Evolutionary conservation across 1,284 basidiomycete species (phyloP), one percentile per base, ranked within the genome.

Genomic region (Boletus sp.): DNA sequence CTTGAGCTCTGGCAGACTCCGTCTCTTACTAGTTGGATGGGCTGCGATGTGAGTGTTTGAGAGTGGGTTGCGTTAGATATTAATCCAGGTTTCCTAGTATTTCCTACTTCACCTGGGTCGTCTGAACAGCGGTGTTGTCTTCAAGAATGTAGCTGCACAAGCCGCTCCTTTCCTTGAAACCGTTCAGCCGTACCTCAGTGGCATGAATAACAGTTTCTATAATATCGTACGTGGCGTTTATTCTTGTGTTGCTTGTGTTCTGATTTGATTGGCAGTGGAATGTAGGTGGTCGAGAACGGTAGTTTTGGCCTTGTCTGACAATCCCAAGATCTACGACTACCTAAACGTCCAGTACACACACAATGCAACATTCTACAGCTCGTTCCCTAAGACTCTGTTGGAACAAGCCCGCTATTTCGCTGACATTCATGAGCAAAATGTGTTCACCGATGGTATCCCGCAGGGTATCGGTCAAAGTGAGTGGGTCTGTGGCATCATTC

Each of bases 311-410:
- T 45, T 33, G n/a, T 40, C 51, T 50, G n/a, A n/a, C 40, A 26
- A 52, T 41, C 13, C 3, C 34, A 54, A 73, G 69, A 67, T 80
- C 20, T 81, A 74, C 48, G 77, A 76, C 52, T 72, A 66, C 49
- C 64, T 80, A 25, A 79, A 78, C 53, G 76, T 81, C 14, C 66
- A 78, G 45, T 69, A 65, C 44, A 75, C 74, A 29, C 77, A 81
- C 57, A 74, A 79, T 54, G 65, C 61, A 20, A 68, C 69, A 0
- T 78, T 73, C 51, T 59, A 64, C 37, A 39, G 59, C 0, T 52
- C 49, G 1, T 62, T 70, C 25, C 66, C 69, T 2, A 50, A 64
- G 17, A 67, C 66, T 4, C 62, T 68, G 35, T 54, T 69, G 40
- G 51, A 57, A 17, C 74, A 72, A 55, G 72, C 71, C 4, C 69